Base-by-base conservation (phyloP, 2,329 filamentous ascomycete genomes). In the Aspergillus aculeatinus region DNA sequence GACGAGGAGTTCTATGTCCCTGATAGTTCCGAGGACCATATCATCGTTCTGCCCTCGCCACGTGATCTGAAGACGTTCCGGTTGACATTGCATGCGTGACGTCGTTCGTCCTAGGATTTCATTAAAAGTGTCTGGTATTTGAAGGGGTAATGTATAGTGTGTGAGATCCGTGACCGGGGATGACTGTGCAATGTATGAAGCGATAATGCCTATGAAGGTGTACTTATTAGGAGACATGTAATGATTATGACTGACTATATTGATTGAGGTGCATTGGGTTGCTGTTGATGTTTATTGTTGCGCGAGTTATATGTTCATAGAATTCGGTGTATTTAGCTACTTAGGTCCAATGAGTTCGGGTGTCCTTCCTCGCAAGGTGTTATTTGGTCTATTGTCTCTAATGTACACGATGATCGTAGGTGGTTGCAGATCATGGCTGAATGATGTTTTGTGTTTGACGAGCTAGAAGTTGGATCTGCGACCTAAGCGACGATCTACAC, bases 41-140 rank as follows among this genome's bases (percentile, higher is more conserved):
- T 55, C 27, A 55, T 55, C 25, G 53, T 55, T 9, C 33, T 55
- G 42, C 53, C 53, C 16, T 55, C 53, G 29, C 53, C 53, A 25
- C 19, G 53, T 16, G 53, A 55, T 16, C 6, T 55, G 27, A 44
- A 55, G 53, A 48, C 47, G 53, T 55, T 55, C 48, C 16, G 53
- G 7, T 48, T 55, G 29, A 48, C 42, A 21, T n/a, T 55, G 27
- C 21, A 55, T 16, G 10, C 25, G 23, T 55, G 29, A 52, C 7
- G 48, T 4, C 4, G 14, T 6, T 19, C 4, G 16, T 5, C n/a
- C 12, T 19, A 14, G 39, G 5, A 2, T 44, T 19, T 0, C 12
- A 4, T 2, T 4, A 16, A 10, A 3, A 12, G 33, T 0, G 11
- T 1, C 2, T 5, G 33, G 4, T 1, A 35, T 33, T 16, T 12